Conservation (phyloP, 768 basidiomycete species). For the Tulasnella sp. region DNA sequence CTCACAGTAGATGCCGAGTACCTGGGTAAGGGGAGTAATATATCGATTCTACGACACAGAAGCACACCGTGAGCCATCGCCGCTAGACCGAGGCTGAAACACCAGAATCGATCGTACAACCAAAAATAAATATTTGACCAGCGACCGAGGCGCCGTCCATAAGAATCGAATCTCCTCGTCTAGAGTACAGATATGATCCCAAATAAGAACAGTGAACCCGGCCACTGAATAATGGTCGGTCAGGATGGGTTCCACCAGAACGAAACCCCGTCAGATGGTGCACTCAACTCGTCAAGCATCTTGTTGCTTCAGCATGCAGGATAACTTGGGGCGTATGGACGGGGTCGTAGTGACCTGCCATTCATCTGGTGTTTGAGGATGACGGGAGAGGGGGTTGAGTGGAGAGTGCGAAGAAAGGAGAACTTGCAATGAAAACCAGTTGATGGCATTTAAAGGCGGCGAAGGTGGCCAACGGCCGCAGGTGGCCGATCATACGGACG, state of each 20-base stretch:
- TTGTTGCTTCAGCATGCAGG: background rate
- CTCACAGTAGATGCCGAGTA: background rate
- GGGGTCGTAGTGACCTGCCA: background rate
- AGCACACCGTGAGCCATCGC: background rate
- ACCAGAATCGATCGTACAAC: background rate
- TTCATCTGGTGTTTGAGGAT: background rate
- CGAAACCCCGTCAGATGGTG: background rate
- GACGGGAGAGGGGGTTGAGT: background rate
- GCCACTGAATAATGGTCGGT: background rate
- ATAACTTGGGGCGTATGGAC: background rate
- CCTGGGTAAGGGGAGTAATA: background rate
- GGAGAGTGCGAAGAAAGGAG: background rate
- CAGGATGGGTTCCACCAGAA: background rate
- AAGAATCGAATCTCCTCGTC: background rate
- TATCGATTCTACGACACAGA: background rate
- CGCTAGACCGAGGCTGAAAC: background rate
- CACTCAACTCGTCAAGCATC: slow-evolving; percentile 7
- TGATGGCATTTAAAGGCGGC: background rate
- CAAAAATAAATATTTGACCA: background rate
- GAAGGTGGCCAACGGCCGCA: background rate
- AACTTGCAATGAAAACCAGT: background rate
- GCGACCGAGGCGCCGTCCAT: background rate
- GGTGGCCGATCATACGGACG: background rate
- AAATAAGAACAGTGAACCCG: background rate
- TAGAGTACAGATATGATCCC: background rate